Base-by-base conservation (phyloP, 1,139 yeast species). In the Yamadazyma kanchanaburiensis region DNA sequence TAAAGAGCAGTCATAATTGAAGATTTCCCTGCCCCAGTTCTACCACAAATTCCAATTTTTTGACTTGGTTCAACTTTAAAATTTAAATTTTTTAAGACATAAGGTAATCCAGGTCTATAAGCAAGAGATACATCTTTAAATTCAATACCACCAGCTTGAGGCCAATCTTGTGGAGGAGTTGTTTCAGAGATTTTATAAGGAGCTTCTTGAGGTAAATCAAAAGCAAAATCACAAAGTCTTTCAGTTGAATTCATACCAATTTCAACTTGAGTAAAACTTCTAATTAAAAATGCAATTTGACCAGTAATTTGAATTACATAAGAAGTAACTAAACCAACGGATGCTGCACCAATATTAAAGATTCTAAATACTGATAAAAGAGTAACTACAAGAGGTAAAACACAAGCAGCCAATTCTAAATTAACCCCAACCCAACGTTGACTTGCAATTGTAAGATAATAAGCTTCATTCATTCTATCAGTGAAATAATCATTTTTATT, bases 11-110 rank as follows among this genome's bases (percentile, higher is more conserved):
- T 82, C 51, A 91, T 88, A 38, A 91, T 87, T 1, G 97, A 88
- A 1, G 96, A 87, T 57, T 91, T 91, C 46, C 98, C 98, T 17
- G 97, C 96, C 55, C 98, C 98, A 1, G 98, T 91, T 58, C 97
- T 81, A 28, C 97, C 98, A 45, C 91, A 96, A 49, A 91, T 83
- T 48, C 97, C 98, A 45, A 91, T 76, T 55, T 91, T 91, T 50
- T 80, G 76, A 42, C 79, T 80, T 9, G 94, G 78, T 26, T 79
- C 76, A 23, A 91, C 87, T 27, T 74, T 68, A 54, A 89, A 87
- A 0, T 86, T 60, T 21, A 89, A 94, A 42, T 81, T 73, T 51
- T 87, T 85, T 48, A 91, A 86, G 13, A 91, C 97, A 38, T 75
- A 68, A n/a, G 97, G 97, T 43, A 89, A 65, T 14, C 77, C 77